Evolutionary conservation across 2,329 filamentous ascomycete species (phyloP).

Genomic region (Colletotrichum sp.): DNA sequence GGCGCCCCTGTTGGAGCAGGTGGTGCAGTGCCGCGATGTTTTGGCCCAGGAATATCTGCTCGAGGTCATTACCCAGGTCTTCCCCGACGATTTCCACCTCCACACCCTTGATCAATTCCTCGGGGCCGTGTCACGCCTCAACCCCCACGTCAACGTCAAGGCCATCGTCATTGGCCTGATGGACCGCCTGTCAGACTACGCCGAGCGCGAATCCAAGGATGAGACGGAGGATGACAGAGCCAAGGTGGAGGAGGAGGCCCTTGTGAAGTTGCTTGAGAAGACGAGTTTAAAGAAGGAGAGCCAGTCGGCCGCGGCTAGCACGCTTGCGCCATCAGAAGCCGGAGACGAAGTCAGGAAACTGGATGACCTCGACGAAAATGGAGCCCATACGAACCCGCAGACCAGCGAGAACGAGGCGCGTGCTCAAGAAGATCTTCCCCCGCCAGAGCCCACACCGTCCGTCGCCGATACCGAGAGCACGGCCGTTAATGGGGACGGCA

Average conservation of each 20-base stretch:
- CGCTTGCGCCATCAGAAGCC: conserved; percentile 6
- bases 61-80: conserved; percentile 98
- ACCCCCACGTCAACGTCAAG: conserved; percentile 97
- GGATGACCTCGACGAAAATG: conserved; percentile 23
- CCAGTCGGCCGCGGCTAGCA: conserved; percentile 24
- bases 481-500: conserved; percentile 47
- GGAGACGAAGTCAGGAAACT: not conserved
- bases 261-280: conserved; percentile 78
- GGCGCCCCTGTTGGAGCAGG: conserved; percentile 89
- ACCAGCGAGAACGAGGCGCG: conserved; percentile 16
- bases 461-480: conserved; percentile 53
- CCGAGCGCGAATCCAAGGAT: conserved; percentile 82
- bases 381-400: conserved; percentile 19
- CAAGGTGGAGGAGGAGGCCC: conserved; percentile 84
- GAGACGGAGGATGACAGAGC: conserved; percentile 74
- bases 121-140: conserved; percentile 88
- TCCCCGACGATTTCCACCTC: conserved; percentile 97
- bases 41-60: conserved; percentile 96
- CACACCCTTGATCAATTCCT: conserved; percentile 96
- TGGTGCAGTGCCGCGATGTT: conserved; percentile 97
- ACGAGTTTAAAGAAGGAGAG: conserved; percentile 67
- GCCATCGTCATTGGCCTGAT: conserved; percentile 97
- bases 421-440: not conserved
- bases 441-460: conserved; percentile 39
- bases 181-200: conserved; percentile 94